Conservation (phyloP, 495 filamentous ascomycete genomes). For the Hypoxylon perforatum region DNA sequence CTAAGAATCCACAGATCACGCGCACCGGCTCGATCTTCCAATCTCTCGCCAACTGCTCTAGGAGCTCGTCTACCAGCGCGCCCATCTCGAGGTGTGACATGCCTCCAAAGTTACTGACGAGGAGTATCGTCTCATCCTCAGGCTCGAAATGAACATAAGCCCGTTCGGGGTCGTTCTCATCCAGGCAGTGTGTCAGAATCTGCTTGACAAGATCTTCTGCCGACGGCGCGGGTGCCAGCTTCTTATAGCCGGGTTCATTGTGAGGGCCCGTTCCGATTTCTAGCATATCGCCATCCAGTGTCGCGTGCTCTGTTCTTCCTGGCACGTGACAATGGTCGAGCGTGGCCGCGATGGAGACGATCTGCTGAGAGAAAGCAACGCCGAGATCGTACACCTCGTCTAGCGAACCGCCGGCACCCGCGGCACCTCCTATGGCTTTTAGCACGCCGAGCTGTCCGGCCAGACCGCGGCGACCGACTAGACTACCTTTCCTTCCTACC, state of each 20-base stretch:
- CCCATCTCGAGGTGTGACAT: slow-evolving; percentile 71
- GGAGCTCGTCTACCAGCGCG: slow-evolving; percentile 63
- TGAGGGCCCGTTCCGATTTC: slow-evolving; percentile 72
- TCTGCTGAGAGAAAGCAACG: slow-evolving; percentile 61
- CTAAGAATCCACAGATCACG: slow-evolving; percentile 64
- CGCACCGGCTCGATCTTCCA: slow-evolving; percentile 62
- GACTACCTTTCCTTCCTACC: slow-evolving; percentile 65
- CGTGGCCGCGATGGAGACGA: slow-evolving; percentile 69
- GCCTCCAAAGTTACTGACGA: slow-evolving; percentile 73
- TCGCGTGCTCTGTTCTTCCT: slow-evolving; percentile 65
- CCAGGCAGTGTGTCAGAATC: slow-evolving; percentile 64
- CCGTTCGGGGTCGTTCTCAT: slow-evolving; percentile 65
- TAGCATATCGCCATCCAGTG: slow-evolving; percentile 58
- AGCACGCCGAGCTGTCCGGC: slow-evolving; percentile 64
- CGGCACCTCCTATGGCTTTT: slow-evolving; percentile 59
- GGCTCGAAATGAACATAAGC: slow-evolving; percentile 67
- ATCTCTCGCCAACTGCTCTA: slow-evolving; percentile 57
- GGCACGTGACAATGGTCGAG: slow-evolving; percentile 74
- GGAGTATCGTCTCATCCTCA: slow-evolving; percentile 64
- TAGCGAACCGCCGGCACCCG: slow-evolving; percentile 62
- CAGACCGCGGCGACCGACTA: slow-evolving; percentile 68
- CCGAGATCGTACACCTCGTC: slow-evolving; percentile 68
- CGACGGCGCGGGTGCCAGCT: slow-evolving; percentile 64
- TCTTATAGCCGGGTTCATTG: slow-evolving; percentile 70
- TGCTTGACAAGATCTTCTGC: slow-evolving; percentile 64